phyloP scores from a whole-genome alignment of 148 eudicot species.

The Diospyros kaki region DNA sequence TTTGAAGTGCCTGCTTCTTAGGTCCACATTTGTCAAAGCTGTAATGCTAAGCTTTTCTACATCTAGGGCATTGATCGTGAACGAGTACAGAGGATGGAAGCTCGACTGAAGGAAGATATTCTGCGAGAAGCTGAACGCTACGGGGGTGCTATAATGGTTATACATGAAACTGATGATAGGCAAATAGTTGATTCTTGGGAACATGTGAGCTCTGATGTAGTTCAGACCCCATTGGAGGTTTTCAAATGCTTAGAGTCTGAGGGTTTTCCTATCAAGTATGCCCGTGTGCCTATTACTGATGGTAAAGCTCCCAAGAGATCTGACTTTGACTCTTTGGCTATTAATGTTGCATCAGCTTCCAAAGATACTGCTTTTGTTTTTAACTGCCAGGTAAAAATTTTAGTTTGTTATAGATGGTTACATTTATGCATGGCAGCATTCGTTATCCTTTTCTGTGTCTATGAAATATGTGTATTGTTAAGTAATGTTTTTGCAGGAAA shows the following conservation, averaged over 20 bases:
- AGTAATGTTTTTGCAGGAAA: not conserved
- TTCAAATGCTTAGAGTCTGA: conserved; percentile 64
- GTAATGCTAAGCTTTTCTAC: conserved; percentile 10
- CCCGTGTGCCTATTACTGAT: conserved; percentile 98
- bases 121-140: conserved; percentile 76
- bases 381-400: conserved; percentile 76
- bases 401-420: not conserved
- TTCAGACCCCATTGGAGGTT: conserved; percentile 92
- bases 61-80: conserved; percentile 85
- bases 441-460: not conserved
- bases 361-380: conserved; percentile 92
- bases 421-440: not conserved
- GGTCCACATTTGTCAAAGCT: conserved; percentile 9
- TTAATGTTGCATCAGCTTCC: conserved; percentile 68
- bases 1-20: too few relatives aligned
- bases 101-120: conserved; percentile 84
- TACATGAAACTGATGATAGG: conserved; percentile 84
- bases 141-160: conserved; percentile 90
- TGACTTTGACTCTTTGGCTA: conserved; percentile 77
- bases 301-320: conserved; percentile 99
- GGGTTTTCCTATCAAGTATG: conserved; percentile 83
- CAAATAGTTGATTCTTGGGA: conserved; percentile 94
- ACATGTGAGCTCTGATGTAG: conserved; percentile 50
- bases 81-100: conserved; percentile 94
- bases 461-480: too few relatives aligned